Percentiles rank a stretch among this genome's conserved stretches.
Evolutionary conservation across 345 rosid genomes (phyloP).

Genomic region (Eucalyptus coolabah): DNA sequence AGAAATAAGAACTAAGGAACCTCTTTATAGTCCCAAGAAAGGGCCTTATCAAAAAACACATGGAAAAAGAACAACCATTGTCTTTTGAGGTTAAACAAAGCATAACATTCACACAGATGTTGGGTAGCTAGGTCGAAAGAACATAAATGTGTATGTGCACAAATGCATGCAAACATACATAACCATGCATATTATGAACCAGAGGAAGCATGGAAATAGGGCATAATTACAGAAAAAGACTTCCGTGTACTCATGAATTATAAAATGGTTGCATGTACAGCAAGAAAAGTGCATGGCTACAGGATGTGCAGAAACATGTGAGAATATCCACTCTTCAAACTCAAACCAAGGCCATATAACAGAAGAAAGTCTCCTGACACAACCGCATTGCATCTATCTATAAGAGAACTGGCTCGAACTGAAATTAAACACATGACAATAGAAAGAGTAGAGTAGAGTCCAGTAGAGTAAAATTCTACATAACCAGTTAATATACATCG

Average conservation of each 20-base stretch:
- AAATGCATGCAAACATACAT: neutral
- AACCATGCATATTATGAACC: neutral
- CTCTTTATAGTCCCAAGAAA: neutral
- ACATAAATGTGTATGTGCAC: neutral
- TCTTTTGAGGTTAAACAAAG: neutral
- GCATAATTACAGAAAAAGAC: neutral
- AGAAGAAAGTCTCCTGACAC: neutral
- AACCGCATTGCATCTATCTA: neutral
- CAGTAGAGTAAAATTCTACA: neutral
- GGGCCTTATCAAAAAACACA: neutral
- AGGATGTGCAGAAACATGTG: neutral
- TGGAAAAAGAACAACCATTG: neutral
- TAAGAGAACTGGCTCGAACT: neutral
- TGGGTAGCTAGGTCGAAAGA: neutral
- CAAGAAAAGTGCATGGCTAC: neutral
- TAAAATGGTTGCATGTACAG: neutral
- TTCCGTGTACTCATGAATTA: neutral
- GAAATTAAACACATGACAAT: neutral
- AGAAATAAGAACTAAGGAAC: neutral
- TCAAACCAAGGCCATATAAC: neutral
- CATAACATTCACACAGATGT: neutral
- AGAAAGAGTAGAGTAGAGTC: neutral
- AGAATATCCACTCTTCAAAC: neutral
- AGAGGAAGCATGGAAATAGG: neutral
- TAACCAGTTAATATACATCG: neutral